A percentile compares a stretch with the other conserved stretches of the same genome.
Conservation (phyloP, 2,329 filamentous ascomycete genomes). For the Ampelomyces quisqualis region DNA sequence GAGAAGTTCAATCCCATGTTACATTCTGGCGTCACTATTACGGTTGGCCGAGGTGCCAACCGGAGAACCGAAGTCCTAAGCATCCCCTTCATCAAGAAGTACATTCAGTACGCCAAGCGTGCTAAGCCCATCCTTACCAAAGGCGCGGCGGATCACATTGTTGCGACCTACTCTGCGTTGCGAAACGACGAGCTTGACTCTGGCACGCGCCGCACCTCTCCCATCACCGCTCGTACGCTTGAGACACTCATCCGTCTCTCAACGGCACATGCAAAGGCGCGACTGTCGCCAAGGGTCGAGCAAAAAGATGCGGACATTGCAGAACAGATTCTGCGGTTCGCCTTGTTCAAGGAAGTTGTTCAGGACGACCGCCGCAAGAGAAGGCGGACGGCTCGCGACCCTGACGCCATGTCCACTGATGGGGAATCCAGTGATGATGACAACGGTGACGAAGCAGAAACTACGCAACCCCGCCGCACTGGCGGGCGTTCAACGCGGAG, state of each 20-base stretch:
- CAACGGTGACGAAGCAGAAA: constrained; percentile 52
- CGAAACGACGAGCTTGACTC: constrained; percentile 95
- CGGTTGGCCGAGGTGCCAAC: constrained; percentile 69
- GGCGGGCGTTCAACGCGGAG: constrained; percentile 44
- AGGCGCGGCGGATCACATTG: constrained; percentile 87
- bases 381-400: constrained; percentile 67
- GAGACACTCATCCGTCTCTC: constrained; percentile 98
- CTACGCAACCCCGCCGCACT: constrained; percentile 37
- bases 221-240: constrained; percentile 93
- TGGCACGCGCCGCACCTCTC: constrained; percentile 89
- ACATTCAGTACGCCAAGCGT: constrained; percentile 96
- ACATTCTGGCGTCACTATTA: constrained; percentile 82
- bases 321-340: constrained; percentile 87
- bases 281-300: constrained; percentile 84
- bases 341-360: constrained; percentile 94
- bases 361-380: constrained; percentile 77
- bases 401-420: constrained; percentile 57
- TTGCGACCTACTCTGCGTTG: constrained; percentile 84
- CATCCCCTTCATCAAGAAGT: constrained; percentile 99
- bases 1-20: constrained; percentile 97
- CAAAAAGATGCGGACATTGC: constrained; percentile 85
- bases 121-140: constrained; percentile 88
- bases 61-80: constrained; percentile 85
- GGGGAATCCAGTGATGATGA: constrained; percentile 63
- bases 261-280: constrained; percentile 91